Conservation (phyloP, 2,329 filamentous ascomycete genomes). For the Penicillium sp. region DNA sequence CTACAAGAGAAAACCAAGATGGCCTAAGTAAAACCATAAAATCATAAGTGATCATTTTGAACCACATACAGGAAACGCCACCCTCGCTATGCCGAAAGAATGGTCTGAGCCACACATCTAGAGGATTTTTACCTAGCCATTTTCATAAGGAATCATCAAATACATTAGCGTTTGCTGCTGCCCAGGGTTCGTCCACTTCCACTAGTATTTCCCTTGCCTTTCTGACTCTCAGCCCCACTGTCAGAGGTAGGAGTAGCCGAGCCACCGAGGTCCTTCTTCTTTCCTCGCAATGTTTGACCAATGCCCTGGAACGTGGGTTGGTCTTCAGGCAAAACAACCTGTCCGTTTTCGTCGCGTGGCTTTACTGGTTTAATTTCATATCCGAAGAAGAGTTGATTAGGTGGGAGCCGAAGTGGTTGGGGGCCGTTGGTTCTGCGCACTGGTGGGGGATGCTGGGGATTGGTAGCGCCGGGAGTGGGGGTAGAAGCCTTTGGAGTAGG, state of each 20-base stretch:
- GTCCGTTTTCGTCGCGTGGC: slow-evolving; percentile 67
- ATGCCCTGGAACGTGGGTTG: slow-evolving; percentile 79
- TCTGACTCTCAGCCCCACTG: slow-evolving; percentile 32
- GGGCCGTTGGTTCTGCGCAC: slow-evolving; percentile 69
- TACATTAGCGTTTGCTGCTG: slow-evolving; percentile 16
- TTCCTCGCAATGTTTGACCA: slow-evolving; percentile 76
- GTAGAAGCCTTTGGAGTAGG: slow-evolving; percentile 72
- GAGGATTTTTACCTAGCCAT: slow-evolving; percentile 9
- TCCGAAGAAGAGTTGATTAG: slow-evolving; percentile 94
- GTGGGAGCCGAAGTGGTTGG: slow-evolving; percentile 77
- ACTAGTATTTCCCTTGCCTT: slow-evolving; percentile 16
- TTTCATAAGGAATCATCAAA: slow-evolving; percentile 1
- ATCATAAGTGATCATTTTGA: not conserved
- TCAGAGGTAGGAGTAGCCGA: slow-evolving; percentile 39
- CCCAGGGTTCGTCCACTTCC: slow-evolving; percentile 21
- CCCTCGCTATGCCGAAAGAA: slow-evolving; percentile 27
- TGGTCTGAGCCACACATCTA: slow-evolving; percentile 6
- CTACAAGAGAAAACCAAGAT: not conserved
- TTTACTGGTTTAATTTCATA: slow-evolving; percentile 90
- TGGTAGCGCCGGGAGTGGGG: slow-evolving; percentile 63
- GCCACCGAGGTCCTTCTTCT: slow-evolving; percentile 61
- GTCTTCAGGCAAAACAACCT: slow-evolving; percentile 57
- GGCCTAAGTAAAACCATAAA: not conserved
- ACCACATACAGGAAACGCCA: slow-evolving; percentile 23
- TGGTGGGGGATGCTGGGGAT: slow-evolving; percentile 46